A percentile compares a stretch with the other conserved stretches of the same genome.
Conservation (phyloP, 371 early-diverging fungal species). For the Nosema bombycis region DNA sequence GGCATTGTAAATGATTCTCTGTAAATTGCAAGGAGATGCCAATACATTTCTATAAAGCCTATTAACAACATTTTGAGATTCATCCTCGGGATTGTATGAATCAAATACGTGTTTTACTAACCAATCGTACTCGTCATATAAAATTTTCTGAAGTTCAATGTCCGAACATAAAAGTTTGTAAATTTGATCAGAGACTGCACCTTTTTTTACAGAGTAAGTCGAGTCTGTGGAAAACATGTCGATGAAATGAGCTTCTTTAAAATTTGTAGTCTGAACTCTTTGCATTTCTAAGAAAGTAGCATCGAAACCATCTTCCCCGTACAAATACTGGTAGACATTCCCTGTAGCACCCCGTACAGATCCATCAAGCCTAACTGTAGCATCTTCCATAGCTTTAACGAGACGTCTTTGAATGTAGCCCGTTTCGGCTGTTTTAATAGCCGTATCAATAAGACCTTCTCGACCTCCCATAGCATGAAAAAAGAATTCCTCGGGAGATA, state of each 20-base stretch:
- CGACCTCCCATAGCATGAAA: conserved; percentile 98
- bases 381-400: conserved; percentile 72
- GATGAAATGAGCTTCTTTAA: conserved; percentile 38
- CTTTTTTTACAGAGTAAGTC: neutral
- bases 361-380: conserved; percentile 60
- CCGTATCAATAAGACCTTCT: conserved; percentile 98
- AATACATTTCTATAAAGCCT: conserved; percentile 40
- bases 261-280: conserved; percentile 12
- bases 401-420: conserved; percentile 97
- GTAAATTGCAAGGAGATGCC: neutral
- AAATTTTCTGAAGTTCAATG: neutral
- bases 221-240: conserved; percentile 40
- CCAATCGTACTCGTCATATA: neutral
- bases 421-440: conserved; percentile 95
- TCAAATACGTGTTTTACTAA: neutral
- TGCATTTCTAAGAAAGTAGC: conserved; percentile 21
- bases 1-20: neutral
- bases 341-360: conserved; percentile 55
- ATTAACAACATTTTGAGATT: conserved; percentile 32
- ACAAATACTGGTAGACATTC: conserved; percentile 43
- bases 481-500: conserved; percentile 87
- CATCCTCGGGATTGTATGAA: neutral
- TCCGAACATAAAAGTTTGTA: neutral
- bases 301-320: conserved; percentile 52
- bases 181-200: neutral